Base-by-base conservation (phyloP, 164 flowering plant genomes). In the Protea cynaroides region DNA sequence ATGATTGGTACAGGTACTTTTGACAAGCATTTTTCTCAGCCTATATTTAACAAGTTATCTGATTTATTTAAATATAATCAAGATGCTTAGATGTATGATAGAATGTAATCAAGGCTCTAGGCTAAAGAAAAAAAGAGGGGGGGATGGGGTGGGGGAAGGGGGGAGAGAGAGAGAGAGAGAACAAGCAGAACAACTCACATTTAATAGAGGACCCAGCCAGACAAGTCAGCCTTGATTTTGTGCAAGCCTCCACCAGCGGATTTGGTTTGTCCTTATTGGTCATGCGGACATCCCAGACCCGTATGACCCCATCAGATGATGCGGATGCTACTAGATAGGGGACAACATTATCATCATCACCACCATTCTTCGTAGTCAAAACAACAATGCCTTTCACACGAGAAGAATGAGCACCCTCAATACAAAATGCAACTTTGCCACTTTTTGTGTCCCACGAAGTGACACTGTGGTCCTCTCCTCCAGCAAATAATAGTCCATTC, bases 241-340 rank as follows among this genome's bases (percentile, higher is more conserved):
- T 91, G 61, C 81, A 73, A 36, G 74, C 84, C 83, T 94, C 95
- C n/a, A 90, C 81, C 49, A 89, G 61, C 38, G 95, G 90, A 63
- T 52, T 79, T 64, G 93, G 80, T 73, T 80, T 82, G 61, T 77
- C 96, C 63, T 78, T 80, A 7, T 36, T 36, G 23, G 81, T 79
- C 86, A 79, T 81, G 13, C 98, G 87, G 58, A 84, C 76, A 79
- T 91, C 97, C 97, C 97, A 94, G n/a, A 89, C 84, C 49, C 92
- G 80, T 68, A 94, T 82, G 55, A 86, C 72, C 38, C 99, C 99
- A 74, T 94, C 96, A 8, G 97, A 86, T 7, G 97, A 91, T 61
- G 96, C 96, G 54, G 96, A 87, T 63, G 96, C 91, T 55, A 91
- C 75, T 9, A 89, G 23, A 69, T 73, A 82, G 22, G 93, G 87